Conservation (phyloP, 768 basidiomycete genomes). For the Calocera cornea region DNA sequence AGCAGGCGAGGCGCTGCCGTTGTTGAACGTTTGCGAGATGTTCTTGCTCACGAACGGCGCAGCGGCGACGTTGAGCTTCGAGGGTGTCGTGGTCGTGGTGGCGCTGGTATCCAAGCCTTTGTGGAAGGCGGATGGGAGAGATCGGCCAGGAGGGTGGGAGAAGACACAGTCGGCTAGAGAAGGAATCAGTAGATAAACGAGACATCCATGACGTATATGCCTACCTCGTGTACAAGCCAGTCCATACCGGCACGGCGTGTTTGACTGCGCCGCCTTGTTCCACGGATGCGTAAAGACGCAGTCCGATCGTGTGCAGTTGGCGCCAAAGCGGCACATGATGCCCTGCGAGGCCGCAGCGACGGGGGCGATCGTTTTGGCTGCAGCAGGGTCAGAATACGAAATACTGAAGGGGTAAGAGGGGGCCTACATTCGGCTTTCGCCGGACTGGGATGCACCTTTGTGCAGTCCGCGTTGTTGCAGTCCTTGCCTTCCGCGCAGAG, state of each 20-base stretch:
- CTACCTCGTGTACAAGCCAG: conserved; percentile 59
- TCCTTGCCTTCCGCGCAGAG: conserved; percentile 77
- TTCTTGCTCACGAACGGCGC: conserved; percentile 1
- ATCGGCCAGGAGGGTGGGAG: conserved; percentile 79
- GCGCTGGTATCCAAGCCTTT: conserved; percentile 51
- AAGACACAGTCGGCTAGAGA: conserved; percentile 61
- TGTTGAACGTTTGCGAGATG: conserved; percentile 1
- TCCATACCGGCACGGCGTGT: conserved; percentile 64
- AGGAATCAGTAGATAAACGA: neutral
- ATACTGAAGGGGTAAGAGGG: neutral
- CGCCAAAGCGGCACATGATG: conserved; percentile 54
- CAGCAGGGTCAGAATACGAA: conserved; percentile 3
- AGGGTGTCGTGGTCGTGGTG: neutral
- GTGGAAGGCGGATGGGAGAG: conserved; percentile 67
- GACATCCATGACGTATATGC: conserved; percentile 8
- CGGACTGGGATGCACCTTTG: conserved; percentile 81
- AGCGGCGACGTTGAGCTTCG: neutral
- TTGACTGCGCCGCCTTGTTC: conserved; percentile 22
- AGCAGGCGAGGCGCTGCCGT: neutral
- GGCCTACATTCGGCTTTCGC: conserved; percentile 42
- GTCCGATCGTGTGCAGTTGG: conserved; percentile 49
- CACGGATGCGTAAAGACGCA: conserved; percentile 59
- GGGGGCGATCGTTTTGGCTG: conserved; percentile 8
- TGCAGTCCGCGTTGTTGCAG: conserved; percentile 89
- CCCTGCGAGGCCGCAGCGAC: conserved; percentile 13